Evolutionary conservation across 805 yeast genomes (phyloP).

Genomic region (Monosporozyma aerobia): DNA sequence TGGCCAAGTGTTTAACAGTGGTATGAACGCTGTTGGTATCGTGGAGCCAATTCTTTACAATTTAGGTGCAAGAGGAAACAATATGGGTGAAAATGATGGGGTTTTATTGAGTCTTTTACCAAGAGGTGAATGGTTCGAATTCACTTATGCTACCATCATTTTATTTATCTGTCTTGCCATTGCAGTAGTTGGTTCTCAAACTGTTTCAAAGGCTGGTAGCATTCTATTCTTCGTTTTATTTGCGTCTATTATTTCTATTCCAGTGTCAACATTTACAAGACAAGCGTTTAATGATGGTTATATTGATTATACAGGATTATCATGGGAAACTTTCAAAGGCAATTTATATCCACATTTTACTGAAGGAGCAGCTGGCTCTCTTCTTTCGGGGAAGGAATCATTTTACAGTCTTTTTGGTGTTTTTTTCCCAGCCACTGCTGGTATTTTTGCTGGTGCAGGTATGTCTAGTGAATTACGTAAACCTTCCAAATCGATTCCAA

Average conservation of each 20-base stretch:
- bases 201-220: constrained; percentile 78
- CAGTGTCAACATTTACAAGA: constrained; percentile 62
- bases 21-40: constrained; percentile 91
- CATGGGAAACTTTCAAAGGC: constrained; percentile 52
- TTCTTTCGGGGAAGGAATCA: constrained; percentile 50
- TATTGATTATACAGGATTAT: constrained; percentile 58
- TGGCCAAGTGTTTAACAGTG: constrained; percentile 87
- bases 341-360: constrained; percentile 79
- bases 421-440: constrained; percentile 97
- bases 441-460: constrained; percentile 96
- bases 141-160: constrained; percentile 62
- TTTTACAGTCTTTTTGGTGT: constrained; percentile 86
- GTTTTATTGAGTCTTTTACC: constrained; percentile 50
- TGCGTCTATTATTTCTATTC: constrained; percentile 70
- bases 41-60: constrained; percentile 82
- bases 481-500: constrained; percentile 86
- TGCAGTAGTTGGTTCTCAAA: constrained; percentile 69
- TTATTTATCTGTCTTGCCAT: constrained; percentile 64
- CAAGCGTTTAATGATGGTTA: constrained; percentile 51
- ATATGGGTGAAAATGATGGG: constrained; percentile 20
- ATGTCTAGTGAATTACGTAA: constrained; percentile 89
- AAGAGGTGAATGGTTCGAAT: constrained; percentile 56
- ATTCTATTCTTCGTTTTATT: constrained; percentile 58
- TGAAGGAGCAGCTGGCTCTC: constrained; percentile 87
- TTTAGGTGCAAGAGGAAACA: constrained; percentile 56